phyloP scores from a whole-genome alignment of 2,329 filamentous ascomycete genomes.

The Fusarium acutatum region DNA sequence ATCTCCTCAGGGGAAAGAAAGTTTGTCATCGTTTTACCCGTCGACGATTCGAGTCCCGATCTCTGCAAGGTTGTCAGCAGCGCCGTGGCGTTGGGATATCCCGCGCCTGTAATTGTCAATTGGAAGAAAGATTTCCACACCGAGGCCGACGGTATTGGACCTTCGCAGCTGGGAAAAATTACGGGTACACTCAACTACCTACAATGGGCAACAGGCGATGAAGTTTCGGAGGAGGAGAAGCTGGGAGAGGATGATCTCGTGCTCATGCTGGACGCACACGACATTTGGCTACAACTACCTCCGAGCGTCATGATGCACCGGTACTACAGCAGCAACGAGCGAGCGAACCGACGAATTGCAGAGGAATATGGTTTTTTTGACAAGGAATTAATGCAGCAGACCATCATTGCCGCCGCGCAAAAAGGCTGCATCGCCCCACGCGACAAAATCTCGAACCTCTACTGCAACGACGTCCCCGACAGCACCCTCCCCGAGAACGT shows the following conservation, averaged over 20 bases:
- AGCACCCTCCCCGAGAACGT: slow-evolving; percentile 35
- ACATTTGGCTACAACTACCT: slow-evolving; percentile 45
- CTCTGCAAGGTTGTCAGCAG: slow-evolving; percentile 44
- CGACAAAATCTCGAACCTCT: slow-evolving; percentile 37
- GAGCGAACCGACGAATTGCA: slow-evolving; percentile 31
- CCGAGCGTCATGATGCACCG: slow-evolving; percentile 42
- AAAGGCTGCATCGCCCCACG: slow-evolving; percentile 38
- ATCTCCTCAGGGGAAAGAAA: slow-evolving; percentile 31
- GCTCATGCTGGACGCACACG: slow-evolving; percentile 44
- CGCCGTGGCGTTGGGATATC: slow-evolving; percentile 41
- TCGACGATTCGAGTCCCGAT: slow-evolving; percentile 40
- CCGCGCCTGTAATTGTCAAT: slow-evolving; percentile 44
- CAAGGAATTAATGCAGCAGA: slow-evolving; percentile 32
- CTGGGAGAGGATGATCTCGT: slow-evolving; percentile 41
- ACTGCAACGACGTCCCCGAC: slow-evolving; percentile 36
- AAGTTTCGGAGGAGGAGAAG: slow-evolving; percentile 20
- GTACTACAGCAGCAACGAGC: slow-evolving; percentile 35
- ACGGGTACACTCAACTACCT: slow-evolving; percentile 43
- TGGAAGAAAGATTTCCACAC: slow-evolving; percentile 42
- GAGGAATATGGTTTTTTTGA: slow-evolving; percentile 32
- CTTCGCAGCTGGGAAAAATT: slow-evolving; percentile 43
- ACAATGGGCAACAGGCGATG: slow-evolving; percentile 31
- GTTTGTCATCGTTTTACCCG: slow-evolving; percentile 37
- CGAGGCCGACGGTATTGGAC: slow-evolving; percentile 34
- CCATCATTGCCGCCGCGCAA: slow-evolving; percentile 38